Percentiles rank a stretch among this genome's conserved stretches.
phyloP scores from a whole-genome alignment of 176 grass and related monocot species.

The Aegilops tauschii region DNA sequence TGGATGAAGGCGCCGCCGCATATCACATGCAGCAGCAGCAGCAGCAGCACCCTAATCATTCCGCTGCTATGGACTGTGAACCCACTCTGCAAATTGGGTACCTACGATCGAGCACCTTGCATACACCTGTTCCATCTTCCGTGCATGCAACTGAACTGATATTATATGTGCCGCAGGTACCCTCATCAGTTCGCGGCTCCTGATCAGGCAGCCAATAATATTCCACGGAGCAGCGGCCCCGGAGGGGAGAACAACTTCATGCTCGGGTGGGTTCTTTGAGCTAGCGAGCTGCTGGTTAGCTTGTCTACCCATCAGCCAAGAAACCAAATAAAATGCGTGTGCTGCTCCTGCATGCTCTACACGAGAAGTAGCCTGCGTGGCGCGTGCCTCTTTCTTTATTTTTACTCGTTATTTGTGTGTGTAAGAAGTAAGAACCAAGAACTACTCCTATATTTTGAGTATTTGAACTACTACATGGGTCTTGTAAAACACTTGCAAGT shows the following conservation, averaged over 20 bases:
- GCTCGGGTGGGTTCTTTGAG: constrained; percentile 84
- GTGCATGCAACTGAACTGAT: not conserved
- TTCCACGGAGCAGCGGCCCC: constrained; percentile 41
- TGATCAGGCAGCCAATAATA: constrained; percentile 37
- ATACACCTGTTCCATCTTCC: not conserved
- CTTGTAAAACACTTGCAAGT: not conserved
- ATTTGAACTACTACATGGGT: not conserved
- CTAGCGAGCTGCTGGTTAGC: not conserved
- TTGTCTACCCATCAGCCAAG: constrained; percentile 2
- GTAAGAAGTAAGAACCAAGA: constrained; percentile 26
- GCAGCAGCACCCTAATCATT: constrained; percentile 46
- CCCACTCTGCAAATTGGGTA: constrained; percentile 93
- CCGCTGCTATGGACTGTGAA: constrained; percentile 64
- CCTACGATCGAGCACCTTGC: not conserved
- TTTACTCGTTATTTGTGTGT: constrained; percentile 6
- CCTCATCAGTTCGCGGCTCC: constrained; percentile 56
- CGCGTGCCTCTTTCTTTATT: not conserved
- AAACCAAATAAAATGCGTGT: constrained; percentile 39
- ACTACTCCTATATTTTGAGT: not conserved
- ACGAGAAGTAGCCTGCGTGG: not conserved
- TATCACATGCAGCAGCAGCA: constrained; percentile 57
- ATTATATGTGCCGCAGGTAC: constrained; percentile 45
- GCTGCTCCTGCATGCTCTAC: not conserved
- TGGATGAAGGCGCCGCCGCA: constrained; percentile 40
- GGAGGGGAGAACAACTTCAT: constrained; percentile 84